phyloP scores from a whole-genome alignment of 208 protist genomes.

The Blechomonas ayalai region DNA sequence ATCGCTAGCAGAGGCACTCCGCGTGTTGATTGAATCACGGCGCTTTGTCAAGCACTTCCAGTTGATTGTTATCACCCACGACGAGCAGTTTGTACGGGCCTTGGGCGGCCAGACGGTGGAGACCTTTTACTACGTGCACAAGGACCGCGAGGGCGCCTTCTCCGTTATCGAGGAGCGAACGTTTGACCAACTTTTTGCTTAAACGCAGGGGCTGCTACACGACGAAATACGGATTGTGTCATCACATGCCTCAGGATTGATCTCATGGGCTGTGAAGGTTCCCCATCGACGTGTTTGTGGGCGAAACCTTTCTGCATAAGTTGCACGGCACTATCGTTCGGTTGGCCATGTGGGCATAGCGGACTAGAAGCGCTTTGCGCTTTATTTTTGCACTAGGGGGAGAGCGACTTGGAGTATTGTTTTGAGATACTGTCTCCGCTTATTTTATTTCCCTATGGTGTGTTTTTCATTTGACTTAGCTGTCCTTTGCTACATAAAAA shows the following conservation, averaged over 20 bases:
- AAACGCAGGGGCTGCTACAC: neutral
- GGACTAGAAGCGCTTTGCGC: neutral
- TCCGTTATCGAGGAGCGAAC: conserved; percentile 85
- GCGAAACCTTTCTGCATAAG: too few species aligned
- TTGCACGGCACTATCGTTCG: neutral
- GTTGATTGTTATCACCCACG: conserved; percentile 99
- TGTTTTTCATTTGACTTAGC: too few species aligned
- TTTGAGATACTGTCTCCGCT: too few species aligned
- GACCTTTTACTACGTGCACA: conserved; percentile 85
- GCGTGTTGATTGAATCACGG: conserved; percentile 74
- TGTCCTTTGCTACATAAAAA: too few species aligned
- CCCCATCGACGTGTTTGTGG: too few species aligned
- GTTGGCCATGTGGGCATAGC: conserved; percentile 3
- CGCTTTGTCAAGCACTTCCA: conserved; percentile 93
- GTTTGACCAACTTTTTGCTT: conserved; percentile 81
- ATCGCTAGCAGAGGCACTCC: conserved; percentile 73
- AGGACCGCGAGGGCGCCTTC: conserved; percentile 85
- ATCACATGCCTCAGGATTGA: too few species aligned
- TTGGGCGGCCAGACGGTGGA: conserved; percentile 78
- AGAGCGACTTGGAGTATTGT: too few species aligned
- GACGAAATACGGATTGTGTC: too few species aligned
- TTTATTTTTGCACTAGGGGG: too few species aligned
- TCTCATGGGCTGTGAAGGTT: too few species aligned
- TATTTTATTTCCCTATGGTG: too few species aligned
- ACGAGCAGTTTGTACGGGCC: conserved; percentile 97